phyloP scores from a whole-genome alignment of 1,139 yeast genomes.

The Yamadazyma oceani region DNA sequence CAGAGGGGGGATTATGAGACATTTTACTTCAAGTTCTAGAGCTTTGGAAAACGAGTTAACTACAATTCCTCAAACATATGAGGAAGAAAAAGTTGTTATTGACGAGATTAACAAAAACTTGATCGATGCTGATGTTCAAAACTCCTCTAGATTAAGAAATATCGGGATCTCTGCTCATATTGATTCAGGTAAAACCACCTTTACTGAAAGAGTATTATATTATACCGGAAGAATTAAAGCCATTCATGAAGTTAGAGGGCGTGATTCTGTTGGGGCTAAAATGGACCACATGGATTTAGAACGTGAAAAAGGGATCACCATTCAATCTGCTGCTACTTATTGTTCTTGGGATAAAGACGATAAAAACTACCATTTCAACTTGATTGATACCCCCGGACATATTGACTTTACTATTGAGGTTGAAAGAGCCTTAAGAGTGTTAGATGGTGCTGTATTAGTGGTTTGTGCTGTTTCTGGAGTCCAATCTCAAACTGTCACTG shows the following conservation, averaged over 20 bases:
- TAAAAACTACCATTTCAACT: slow-evolving; percentile 77
- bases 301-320: slow-evolving; percentile 93
- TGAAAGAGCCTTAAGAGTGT: slow-evolving; percentile 92
- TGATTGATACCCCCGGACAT: slow-evolving; percentile 98
- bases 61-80: slow-evolving; percentile 49
- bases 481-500: slow-evolving; percentile 97
- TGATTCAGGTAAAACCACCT: slow-evolving; percentile 79
- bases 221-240: slow-evolving; percentile 98
- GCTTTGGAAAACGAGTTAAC: slow-evolving; percentile 10
- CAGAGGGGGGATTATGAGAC: background rate
- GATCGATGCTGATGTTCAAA: slow-evolving; percentile 55
- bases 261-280: slow-evolving; percentile 97
- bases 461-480: slow-evolving; percentile 99
- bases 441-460: slow-evolving; percentile 97
- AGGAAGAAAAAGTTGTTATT: slow-evolving; percentile 67
- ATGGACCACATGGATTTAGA: slow-evolving; percentile 95
- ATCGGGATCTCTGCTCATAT: slow-evolving; percentile 97
- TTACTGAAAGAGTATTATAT: slow-evolving; percentile 94
- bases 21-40: background rate
- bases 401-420: slow-evolving; percentile 98
- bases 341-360: slow-evolving; percentile 89
- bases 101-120: slow-evolving; percentile 58
- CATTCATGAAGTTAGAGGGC: slow-evolving; percentile 96
- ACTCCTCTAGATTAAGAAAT: slow-evolving; percentile 70
- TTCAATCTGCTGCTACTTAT: slow-evolving; percentile 98